Base-by-base conservation (phyloP, 345 rosid genomes). In the Linum usitatissimum region DNA sequence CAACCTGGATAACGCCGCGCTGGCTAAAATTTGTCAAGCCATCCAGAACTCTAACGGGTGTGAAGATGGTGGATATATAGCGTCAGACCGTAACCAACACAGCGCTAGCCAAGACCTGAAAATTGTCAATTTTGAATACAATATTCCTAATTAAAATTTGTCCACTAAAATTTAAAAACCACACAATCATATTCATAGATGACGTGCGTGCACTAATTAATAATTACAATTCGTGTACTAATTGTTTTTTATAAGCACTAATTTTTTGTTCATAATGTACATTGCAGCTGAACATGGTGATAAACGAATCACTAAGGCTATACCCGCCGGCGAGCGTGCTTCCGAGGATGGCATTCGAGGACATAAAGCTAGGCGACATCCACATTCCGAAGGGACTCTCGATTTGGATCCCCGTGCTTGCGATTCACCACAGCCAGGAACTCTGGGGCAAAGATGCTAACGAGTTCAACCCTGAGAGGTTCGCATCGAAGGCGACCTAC, bases 341-440 rank as follows among this genome's bases (percentile, higher is more conserved):
- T 18, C 97, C 99, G 3, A 78, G 99, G 64, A 87, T 88, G 91
- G 96, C 97, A 1, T 90, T 93, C 49, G 90, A 87, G 71, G 89
- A 93, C 68, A 77, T 93, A 21, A 83, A 80, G 68, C 76, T 93
- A 0, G 96, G 97, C 0, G 95, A 93, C 66, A 74, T 93, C 31
- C 66, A 68, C 34, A 82, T 93, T 60, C 97, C 99, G 0, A 90
- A 87, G 75, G 99, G 99, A 1, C 81, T 93, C 40, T 82, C 97
- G 13, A 77, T 93, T 17, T 93, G 99, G 99, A 86, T 93, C 53
- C 99, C 99, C 9, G 90, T 87, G 12, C 80, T 93, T 1, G 97
- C 97, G 0, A 90, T 93, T 30, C 92, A 93, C 64, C 99, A 93
- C 65, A 86, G 85, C 55, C 71, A 87, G 60, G 88, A 87, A 19